Conservation (phyloP, 768 basidiomycete genomes). For the Boletus insuetus region DNA sequence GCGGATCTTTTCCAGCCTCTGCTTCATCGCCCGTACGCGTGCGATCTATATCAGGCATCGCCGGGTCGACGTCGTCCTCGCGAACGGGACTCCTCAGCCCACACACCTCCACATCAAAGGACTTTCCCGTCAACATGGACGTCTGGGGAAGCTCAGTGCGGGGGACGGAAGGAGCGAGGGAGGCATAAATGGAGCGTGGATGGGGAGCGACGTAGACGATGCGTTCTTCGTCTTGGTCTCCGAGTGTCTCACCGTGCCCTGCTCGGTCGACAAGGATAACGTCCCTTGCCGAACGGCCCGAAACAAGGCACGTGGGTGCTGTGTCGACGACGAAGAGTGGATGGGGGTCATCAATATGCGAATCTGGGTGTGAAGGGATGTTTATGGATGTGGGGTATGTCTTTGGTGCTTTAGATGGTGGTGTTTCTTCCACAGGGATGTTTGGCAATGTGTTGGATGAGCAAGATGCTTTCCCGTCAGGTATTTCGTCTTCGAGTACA, state of each 20-base stretch:
- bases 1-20: constrained; percentile 2
- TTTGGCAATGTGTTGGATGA: background rate
- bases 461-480: too few species aligned
- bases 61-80: constrained; percentile 4
- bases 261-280: constrained; percentile 22
- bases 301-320: constrained; percentile 20
- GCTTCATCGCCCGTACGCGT: background rate
- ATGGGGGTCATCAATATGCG: background rate
- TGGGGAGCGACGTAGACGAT: constrained; percentile 80
- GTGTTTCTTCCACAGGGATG: background rate
- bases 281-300: constrained; percentile 15
- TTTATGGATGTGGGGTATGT: background rate
- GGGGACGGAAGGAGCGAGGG: constrained; percentile 14
- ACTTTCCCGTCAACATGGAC: constrained; percentile 26
- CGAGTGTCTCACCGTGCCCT: constrained; percentile 14
- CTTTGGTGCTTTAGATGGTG: background rate
- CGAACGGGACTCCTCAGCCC: constrained; percentile 7
- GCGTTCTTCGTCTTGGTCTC: constrained; percentile 40
- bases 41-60: background rate
- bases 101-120: background rate
- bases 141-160: constrained; percentile 17
- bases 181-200: constrained; percentile 40
- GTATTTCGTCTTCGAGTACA: background rate
- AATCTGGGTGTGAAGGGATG: background rate
- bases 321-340: constrained; percentile 41